Base-by-base conservation (phyloP, 805 yeast genomes). In the Hanseniaspora valbyensis region DNA sequence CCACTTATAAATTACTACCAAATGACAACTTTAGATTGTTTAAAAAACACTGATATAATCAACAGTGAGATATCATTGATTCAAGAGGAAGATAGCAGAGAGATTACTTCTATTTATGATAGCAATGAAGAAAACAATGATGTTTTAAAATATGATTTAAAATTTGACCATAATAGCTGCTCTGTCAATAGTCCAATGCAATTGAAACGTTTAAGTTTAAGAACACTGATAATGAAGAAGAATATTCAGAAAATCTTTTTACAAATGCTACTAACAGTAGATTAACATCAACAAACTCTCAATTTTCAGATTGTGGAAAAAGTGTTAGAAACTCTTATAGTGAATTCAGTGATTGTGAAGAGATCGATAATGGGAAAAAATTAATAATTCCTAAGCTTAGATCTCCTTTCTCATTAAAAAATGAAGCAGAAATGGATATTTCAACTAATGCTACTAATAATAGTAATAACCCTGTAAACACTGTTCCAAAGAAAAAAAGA, bases 81-180 rank as follows among this genome's bases (percentile, higher is more conserved):
- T 9, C 40, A 48, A 40, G 51, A 48, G 40, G 51, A 48, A 28
- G 51, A 48, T 28, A 48, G 51, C 19, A 40, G n/a, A 19, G 51
- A 48, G 10, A 18, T 48, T 4, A 40, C 44, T 2, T 8, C 50
- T 18, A 32, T 30, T 6, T 48, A 40, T 22, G 44, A 40, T 13
- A 29, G 28, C 26, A 45, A 37, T 19, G 43, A 38, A 12, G 25
- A 30, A n/a, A 37, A 24, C 10, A 33, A 40, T 13, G 44, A 48
- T 1, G 44, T 48, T 21, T 12, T 39, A 3, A 48, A 26, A 18
- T 40, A 40, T 24, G 42, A 36, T 12, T 26, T 48, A 18, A 40
- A 24, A 18, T 40, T 29, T 28, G 34, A 26, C n/a, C 9, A 29
- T 8, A 22, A 32, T 16, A 21, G 18, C 6, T 19, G 19, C 14